Percentiles rank a stretch among this genome's conserved stretches.
Evolutionary conservation across 2,329 filamentous ascomycete species (phyloP).

Genomic region (Rutstroemia sp.): DNA sequence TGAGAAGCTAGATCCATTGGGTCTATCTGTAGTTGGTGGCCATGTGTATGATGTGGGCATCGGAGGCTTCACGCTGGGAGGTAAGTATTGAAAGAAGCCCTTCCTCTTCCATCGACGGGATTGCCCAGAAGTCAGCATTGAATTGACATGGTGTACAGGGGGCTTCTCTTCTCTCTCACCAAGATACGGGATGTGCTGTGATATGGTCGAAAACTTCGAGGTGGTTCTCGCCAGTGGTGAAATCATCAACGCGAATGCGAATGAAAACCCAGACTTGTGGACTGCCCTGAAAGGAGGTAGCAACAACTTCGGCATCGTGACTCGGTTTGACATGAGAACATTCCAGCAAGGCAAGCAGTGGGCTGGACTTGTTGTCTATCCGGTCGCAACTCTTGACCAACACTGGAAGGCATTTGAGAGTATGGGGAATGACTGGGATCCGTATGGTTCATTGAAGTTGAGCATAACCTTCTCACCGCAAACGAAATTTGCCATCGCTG

Average conservation of each 20-base stretch:
- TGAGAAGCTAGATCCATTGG: constrained; percentile 7
- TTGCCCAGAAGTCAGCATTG: constrained; percentile 15
- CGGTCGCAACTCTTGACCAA: background rate
- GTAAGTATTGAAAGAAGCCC: background rate
- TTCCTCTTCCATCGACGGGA: constrained; percentile 10
- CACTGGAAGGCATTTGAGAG: background rate
- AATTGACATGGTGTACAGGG: constrained; percentile 12
- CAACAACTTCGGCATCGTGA: constrained; percentile 38
- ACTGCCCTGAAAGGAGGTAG: constrained; percentile 46
- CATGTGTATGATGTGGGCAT: constrained; percentile 15
- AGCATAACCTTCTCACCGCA: background rate
- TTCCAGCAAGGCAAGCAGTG: constrained; percentile 15
- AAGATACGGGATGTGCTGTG: background rate
- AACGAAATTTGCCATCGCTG: background rate
- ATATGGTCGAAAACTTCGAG: background rate
- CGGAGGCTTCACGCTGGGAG: background rate
- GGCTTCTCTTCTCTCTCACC: background rate
- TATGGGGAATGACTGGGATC: background rate
- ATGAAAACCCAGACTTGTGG: constrained; percentile 41
- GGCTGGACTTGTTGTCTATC: constrained; percentile 8
- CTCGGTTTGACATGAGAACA: constrained; percentile 38
- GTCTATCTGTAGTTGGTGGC: constrained; percentile 12
- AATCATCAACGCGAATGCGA: constrained; percentile 35
- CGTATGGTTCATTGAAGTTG: background rate
- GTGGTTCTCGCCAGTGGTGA: constrained; percentile 40